phyloP scores from a whole-genome alignment of 1,284 basidiomycete genomes.

The Trametes versicolor region DNA sequence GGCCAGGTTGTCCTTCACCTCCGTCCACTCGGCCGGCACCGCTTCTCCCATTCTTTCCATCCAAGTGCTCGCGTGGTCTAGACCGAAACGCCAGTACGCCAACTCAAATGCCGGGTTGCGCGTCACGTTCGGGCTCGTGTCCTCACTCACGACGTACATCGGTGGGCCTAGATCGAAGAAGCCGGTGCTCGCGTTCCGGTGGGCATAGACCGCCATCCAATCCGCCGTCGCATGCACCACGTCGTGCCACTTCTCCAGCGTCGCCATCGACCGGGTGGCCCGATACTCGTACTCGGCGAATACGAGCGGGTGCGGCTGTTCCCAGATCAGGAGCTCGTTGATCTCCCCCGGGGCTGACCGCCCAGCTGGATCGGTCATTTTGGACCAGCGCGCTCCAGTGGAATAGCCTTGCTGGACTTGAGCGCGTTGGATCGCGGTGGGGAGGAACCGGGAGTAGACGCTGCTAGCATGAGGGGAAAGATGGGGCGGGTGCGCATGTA shows the following conservation, averaged over 20 bases:
- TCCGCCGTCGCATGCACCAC: conserved; percentile 63
- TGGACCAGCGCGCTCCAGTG: conserved; percentile 58
- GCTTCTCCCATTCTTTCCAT: conserved; percentile 53
- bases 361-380: conserved; percentile 70
- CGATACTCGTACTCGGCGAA: conserved; percentile 69
- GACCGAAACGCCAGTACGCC: conserved; percentile 65
- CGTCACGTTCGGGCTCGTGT: conserved; percentile 63
- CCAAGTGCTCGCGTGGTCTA: conserved; percentile 61
- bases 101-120: conserved; percentile 66
- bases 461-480: too few species aligned
- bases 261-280: conserved; percentile 49
- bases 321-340: conserved; percentile 71
- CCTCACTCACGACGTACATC: conserved; percentile 65
- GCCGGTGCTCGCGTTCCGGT: conserved; percentile 56
- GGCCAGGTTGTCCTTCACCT: conserved; percentile 57
- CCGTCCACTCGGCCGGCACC: conserved; percentile 54
- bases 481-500: too few species aligned
- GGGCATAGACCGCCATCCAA: conserved; percentile 68
- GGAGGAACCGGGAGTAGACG: conserved; percentile 60
- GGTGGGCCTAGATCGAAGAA: conserved; percentile 67
- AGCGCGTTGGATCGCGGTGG: conserved; percentile 54
- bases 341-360: conserved; percentile 67
- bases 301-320: conserved; percentile 66
- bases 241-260: conserved; percentile 59
- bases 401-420: conserved; percentile 37